Evolutionary conservation across 2,329 filamentous ascomycete genomes (phyloP), one percentile per base, ranked within the genome.

Genomic region (Xylariaceae sp.): DNA sequence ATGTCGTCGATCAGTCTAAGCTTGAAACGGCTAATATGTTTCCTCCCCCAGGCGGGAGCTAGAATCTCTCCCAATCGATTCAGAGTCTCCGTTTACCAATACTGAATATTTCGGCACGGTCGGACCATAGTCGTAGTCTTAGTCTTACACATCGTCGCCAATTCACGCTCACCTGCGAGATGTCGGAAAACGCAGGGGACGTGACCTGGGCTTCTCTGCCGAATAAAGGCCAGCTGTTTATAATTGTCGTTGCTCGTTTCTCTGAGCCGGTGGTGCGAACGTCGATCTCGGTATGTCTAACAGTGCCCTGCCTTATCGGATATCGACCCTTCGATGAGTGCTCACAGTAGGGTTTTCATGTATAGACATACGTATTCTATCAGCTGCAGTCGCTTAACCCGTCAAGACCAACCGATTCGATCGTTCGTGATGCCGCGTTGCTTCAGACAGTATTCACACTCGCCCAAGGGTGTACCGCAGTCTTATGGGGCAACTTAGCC

Each of bases 391-490:
- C 53, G 7, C 53, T 55, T 33, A 48, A 55, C 48, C 53, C 47
- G 30, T 47, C 48, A 11, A 46, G 43, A 21, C 48, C 53, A 27
- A 26, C 47, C 36, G 53, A 55, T 10, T 21, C 24, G 13, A 55
- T 55, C 42, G 37, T 55, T 24, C 53, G 47, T 29, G 53, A 55
- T 47, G 47, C 48, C 29, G 53, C 53, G 13, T 35, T 55, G 36
- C 48, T 55, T 21, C 53, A 55, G 26, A 55, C 53, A 3, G 53
- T 55, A 20, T 52, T 16, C 36, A 55, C 53, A 29, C 53, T 55
- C 16, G 47, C 52, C 18, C 53, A 55, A 27, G 53, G 47, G 15
- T 52, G 47, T 24, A 55, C 53, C 3, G 53, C 53, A 9, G 53
- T 55, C 15, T 18, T 52, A 46, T 55, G 53, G 53, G 53, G 47